These are phyloP conservation scores for Lactarius hengduanensis DNA, from an alignment of 768 basidiomycete genomes.

Conservation along the genomic window DNA sequence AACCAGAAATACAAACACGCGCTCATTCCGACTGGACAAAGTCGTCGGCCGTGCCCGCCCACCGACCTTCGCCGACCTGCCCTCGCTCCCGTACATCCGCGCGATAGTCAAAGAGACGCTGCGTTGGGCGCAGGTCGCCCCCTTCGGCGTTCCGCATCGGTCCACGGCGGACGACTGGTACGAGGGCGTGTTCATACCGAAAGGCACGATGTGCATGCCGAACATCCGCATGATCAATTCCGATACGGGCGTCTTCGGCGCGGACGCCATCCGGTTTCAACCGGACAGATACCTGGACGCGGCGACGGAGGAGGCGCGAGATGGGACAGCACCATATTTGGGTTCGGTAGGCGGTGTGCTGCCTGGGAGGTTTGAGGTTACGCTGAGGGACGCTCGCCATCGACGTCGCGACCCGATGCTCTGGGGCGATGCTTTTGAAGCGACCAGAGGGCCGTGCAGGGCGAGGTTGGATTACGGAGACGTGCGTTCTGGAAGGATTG, in stretches of 20 bases:
- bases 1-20: slow-evolving; percentile 39
- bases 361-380: slow-evolving; percentile 37
- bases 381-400: slow-evolving; percentile 37
- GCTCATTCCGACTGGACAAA: slow-evolving; percentile 43
- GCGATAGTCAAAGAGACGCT: slow-evolving; percentile 38
- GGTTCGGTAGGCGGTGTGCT: slow-evolving; percentile 36
- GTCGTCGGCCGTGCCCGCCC: slow-evolving; percentile 38
- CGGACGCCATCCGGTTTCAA: not conserved
- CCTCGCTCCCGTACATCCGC: slow-evolving; percentile 39
- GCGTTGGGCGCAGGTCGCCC: slow-evolving; percentile 32
- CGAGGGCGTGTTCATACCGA: slow-evolving; percentile 24
- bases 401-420: slow-evolving; percentile 34
- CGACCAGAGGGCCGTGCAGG: slow-evolving; percentile 9
- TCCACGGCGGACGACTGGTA: slow-evolving; percentile 17
- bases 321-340: slow-evolving; percentile 32
- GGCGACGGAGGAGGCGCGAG: slow-evolving; percentile 31
- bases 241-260: slow-evolving; percentile 1
- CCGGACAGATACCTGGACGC: not conserved
- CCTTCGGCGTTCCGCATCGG: slow-evolving; percentile 26
- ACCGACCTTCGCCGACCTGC: slow-evolving; percentile 37
- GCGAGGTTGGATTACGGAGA: slow-evolving; percentile 7
- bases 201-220: slow-evolving; percentile 3
- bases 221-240: slow-evolving; percentile 10
- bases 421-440: slow-evolving; percentile 30
- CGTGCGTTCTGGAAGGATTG: slow-evolving; percentile 1